Base-by-base conservation (phyloP, 179 eudicot genomes). In the Gypsophila paniculata region DNA sequence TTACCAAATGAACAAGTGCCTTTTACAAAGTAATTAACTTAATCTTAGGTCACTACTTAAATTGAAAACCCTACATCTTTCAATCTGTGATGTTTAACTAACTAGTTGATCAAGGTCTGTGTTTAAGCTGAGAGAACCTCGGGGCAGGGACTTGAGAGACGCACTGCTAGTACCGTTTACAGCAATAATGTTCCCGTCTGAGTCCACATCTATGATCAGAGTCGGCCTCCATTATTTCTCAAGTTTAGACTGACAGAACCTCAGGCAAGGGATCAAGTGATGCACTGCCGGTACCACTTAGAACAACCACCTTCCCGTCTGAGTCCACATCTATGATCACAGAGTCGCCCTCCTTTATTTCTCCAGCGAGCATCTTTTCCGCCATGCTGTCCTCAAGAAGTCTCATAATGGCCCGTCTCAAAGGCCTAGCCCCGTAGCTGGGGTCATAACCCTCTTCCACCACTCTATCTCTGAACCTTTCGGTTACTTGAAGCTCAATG, bases 331-430 rank as follows among this genome's bases (percentile, higher is more conserved):
- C 89, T 0, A 82, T 74, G 26, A 85, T 89, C 36, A 87, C 96
- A 2, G 93, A 88, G 76, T 95, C 96, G 1, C 91, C 96, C 49
- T 89, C 97, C 68, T 85, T 87, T n/a, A 95, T 90, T 75, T 90
- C 96, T 6, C 91, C 51, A 0, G 89, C 74, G 61, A 95, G 89
- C 96, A 95, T 90, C 82, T 87, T 92, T 80, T 95, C 99, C 1
- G 99, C 97, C 96, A 95, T 85, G 72, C 89, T 85, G 70, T 95
- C 99, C 81, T 95, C 98, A 68, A 95, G 73, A 8, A 95, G 89
- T 44, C 93, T 90, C 98, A 95, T 89, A 6, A 95, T 95, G 23
- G 96, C 96, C 74, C 99, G 83, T 65, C 99, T 87, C 60, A 95
- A 80, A 0, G 99, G 97, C 77, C 99, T 83, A 0, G 99, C 99